Evolutionary conservation across 2,329 filamentous ascomycete species (phyloP).

Genomic region (Colletotrichum sp.): DNA sequence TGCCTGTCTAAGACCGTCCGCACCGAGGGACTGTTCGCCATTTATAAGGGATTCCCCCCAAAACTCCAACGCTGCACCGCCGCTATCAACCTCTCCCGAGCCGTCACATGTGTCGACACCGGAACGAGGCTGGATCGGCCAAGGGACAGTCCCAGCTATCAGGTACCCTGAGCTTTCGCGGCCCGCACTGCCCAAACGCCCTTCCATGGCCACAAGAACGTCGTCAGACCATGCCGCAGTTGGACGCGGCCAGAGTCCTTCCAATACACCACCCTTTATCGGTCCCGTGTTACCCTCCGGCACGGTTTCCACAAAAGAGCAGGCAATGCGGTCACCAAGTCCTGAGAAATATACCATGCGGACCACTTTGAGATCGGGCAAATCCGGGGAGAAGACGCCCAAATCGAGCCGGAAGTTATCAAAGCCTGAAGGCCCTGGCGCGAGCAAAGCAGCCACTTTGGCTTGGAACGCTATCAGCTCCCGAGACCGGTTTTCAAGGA

Average conservation of each 20-base stretch:
- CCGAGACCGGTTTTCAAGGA: constrained; percentile 37
- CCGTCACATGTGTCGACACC: not conserved
- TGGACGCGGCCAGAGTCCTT: constrained; percentile 29
- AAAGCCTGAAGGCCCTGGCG: constrained; percentile 52
- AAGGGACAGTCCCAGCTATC: constrained; percentile 81
- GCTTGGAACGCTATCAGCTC: constrained; percentile 61
- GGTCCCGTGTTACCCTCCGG: constrained; percentile 33
- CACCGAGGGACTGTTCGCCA: no score
- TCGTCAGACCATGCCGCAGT: constrained; percentile 54
- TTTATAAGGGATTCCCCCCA: no score
- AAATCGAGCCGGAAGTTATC: constrained; percentile 45
- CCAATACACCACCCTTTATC: constrained; percentile 25
- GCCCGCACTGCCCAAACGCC: constrained; percentile 63
- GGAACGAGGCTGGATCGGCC: constrained; percentile 71
- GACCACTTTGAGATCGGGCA: constrained; percentile 61
- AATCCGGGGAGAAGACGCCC: constrained; percentile 44
- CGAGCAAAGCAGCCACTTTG: constrained; percentile 68
- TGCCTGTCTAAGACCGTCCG: no score
- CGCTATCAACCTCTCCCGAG: not conserved
- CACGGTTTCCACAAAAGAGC: constrained; percentile 37
- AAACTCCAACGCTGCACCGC: not conserved
- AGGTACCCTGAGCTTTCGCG: constrained; percentile 83
- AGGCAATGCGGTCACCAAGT: constrained; percentile 53
- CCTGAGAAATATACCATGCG: constrained; percentile 68
- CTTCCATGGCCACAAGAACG: constrained; percentile 57